Evolutionary conservation across 2,329 filamentous ascomycete species (phyloP).

Genomic region (Plenodomus biglobosus): DNA sequence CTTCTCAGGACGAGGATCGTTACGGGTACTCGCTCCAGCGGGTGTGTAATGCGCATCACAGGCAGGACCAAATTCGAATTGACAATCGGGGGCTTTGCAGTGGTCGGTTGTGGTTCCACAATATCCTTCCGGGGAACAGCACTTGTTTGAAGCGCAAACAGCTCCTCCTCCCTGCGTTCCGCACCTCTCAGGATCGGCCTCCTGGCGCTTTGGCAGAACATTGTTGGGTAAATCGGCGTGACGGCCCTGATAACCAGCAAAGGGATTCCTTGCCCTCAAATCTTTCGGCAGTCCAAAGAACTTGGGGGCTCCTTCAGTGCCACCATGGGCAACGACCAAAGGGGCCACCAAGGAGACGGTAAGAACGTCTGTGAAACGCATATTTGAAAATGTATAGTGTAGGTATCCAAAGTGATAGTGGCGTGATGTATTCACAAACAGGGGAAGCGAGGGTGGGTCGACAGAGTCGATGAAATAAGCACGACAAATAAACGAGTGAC

Average conservation of each 20-base stretch:
- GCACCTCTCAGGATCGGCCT: constrained; percentile 28
- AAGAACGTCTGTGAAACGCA: constrained; percentile 37
- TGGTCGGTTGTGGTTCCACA: constrained; percentile 58
- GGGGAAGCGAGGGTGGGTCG: constrained; percentile 20
- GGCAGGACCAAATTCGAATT: constrained; percentile 59
- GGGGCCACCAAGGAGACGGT: constrained; percentile 35
- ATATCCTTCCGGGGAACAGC: constrained; percentile 47
- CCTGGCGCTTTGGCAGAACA: constrained; percentile 32
- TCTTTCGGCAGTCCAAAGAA: constrained; percentile 36
- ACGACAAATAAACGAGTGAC: constrained; percentile 28
- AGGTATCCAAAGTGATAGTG: constrained; percentile 1
- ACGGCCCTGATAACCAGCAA: constrained; percentile 20
- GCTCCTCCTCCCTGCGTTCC: constrained; percentile 19
- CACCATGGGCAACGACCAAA: constrained; percentile 36
- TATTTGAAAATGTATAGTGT: constrained; percentile 11
- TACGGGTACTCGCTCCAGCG: constrained; percentile 56
- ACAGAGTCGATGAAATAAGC: constrained; percentile 21
- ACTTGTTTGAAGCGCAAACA: constrained; percentile 36
- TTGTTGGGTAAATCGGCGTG: constrained; percentile 15
- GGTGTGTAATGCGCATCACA: constrained; percentile 62
- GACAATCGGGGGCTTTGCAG: constrained; percentile 63
- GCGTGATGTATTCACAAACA: not conserved
- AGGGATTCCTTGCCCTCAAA: constrained; percentile 34
- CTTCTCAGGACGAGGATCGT: constrained; percentile 54
- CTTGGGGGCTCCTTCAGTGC: constrained; percentile 32